Base-by-base conservation (phyloP, 2,329 filamentous ascomycete genomes). In the Emericellopsis atlantica region DNA sequence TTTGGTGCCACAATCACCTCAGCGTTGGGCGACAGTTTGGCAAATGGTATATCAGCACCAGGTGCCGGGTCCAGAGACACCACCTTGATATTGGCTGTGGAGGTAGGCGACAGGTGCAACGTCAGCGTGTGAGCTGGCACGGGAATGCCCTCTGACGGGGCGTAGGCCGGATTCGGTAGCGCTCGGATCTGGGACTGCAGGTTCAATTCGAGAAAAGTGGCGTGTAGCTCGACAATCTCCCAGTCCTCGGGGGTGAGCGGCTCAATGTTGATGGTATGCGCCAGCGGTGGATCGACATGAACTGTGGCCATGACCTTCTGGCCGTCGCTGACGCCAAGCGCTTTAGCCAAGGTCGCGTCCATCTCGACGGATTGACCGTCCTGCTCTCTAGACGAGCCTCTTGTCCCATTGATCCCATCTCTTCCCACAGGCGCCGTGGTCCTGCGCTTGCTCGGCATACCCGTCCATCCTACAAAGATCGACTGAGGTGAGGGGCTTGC, bases 221-320 rank as follows among this genome's bases (percentile, higher is more conserved):
- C 92, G 65, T 98, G 92, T 2, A 98, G 69, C 61, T 98, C 92
- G 51, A 98, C 96, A 53, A 96, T 94, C 62, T 98, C 92, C 92
- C 92, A 98, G 57, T 98, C 92, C 44, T 93, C 87, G 2, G 90
- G 79, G 0, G 92, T 96, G 52, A 96, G 64, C 29, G 92, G 92
- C 58, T 98, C 93, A 51, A 98, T 96, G 56, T 95, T 88, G 60
- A 98, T 83, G 2, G 89, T 96, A 59, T 95, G 87, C 38, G 88
- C 87, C 48, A 92, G 66, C 2, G 89, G 88, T 38, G 90, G 90
- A 56, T 98, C 88, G 47, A 95, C 65, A 59, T 98, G 92, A 47
- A 98, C 71, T 31, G 65, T 71, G 37, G 66, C 67, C 48, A 68
- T 70, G 54, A 90, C 76, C 64, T 85, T 93, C 56, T 89, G 84